These are phyloP conservation scores for Kentomonas sorsogonicus DNA, from an alignment of 208 protist species.

Conservation along the genomic window DNA sequence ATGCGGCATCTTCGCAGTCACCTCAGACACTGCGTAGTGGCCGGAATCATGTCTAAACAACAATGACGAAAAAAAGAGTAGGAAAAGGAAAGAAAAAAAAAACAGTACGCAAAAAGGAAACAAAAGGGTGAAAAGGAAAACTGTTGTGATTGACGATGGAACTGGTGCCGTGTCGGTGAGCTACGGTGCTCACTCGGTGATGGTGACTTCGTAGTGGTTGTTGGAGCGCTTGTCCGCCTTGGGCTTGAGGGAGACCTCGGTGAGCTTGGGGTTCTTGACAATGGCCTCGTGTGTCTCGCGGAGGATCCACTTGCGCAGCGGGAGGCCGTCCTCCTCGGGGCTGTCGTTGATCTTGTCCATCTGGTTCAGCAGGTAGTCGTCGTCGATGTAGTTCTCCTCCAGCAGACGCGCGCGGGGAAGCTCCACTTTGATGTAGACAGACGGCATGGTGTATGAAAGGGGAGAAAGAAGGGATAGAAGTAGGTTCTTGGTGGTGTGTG, in stretches of 20 bases:
- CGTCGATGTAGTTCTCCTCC: slow-evolving; percentile 33
- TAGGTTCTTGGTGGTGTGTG: too few species aligned
- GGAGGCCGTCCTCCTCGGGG: slow-evolving; percentile 63
- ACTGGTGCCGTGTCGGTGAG: too few species aligned
- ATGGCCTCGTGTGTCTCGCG: slow-evolving; percentile 40
- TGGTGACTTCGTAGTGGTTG: slow-evolving; percentile 35
- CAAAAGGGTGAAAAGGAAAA: too few species aligned
- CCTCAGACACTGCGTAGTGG: too few species aligned
- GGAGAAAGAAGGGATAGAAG: too few species aligned
- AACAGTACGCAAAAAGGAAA: slow-evolving; percentile 13
- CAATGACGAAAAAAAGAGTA: background rate
- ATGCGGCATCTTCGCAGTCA: too few species aligned
- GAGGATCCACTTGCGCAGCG: slow-evolving; percentile 72
- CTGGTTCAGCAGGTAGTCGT: slow-evolving; percentile 66
- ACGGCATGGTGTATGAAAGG: too few species aligned
- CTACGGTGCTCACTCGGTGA: too few species aligned
- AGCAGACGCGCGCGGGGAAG: slow-evolving; percentile 44
- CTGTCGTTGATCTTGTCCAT: slow-evolving; percentile 61
- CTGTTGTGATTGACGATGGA: too few species aligned
- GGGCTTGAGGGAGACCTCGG: slow-evolving; percentile 41
- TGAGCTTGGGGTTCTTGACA: slow-evolving; percentile 41
- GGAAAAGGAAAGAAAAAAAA: slow-evolving; percentile 15
- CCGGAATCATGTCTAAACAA: too few species aligned
- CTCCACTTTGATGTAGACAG: slow-evolving; percentile 46
- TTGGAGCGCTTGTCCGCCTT: slow-evolving; percentile 41